A percentile compares a stretch with the other conserved stretches of the same genome.
Conservation (phyloP, 2,329 filamentous ascomycete genomes). For the Calonectria leucothoes region DNA sequence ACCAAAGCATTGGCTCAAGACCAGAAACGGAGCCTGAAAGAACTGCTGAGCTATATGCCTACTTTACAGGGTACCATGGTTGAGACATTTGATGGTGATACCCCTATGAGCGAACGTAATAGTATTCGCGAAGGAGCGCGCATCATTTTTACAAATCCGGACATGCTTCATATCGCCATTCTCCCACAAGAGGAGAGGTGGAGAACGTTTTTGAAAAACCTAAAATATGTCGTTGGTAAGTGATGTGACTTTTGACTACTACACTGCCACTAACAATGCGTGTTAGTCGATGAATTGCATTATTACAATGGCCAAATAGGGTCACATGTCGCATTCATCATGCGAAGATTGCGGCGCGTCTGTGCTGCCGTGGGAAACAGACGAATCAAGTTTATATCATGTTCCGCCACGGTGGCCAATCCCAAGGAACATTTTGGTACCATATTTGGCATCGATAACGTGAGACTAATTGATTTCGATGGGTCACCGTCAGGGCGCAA, state of each 20-base stretch:
- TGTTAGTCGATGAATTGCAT: slow-evolving; percentile 82
- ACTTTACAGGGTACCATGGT: slow-evolving; percentile 81
- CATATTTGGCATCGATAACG: slow-evolving; percentile 89
- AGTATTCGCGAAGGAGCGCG: slow-evolving; percentile 86
- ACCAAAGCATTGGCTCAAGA: slow-evolving; percentile 98
- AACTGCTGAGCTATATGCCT: slow-evolving; percentile 84
- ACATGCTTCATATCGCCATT: slow-evolving; percentile 97
- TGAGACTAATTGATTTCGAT: slow-evolving; percentile 87
- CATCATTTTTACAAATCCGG: slow-evolving; percentile 97
- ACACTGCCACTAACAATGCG: slow-evolving; percentile 15
- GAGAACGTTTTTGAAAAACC: slow-evolving; percentile 87
- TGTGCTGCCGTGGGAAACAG: slow-evolving; percentile 92
- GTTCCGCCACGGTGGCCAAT: slow-evolving; percentile 96
- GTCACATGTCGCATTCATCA: slow-evolving; percentile 93
- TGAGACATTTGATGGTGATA: slow-evolving; percentile 97
- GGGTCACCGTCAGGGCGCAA: slow-evolving; percentile 91
- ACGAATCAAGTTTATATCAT: slow-evolving; percentile 90
- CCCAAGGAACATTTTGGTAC: slow-evolving; percentile 91
- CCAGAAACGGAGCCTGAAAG: slow-evolving; percentile 87
- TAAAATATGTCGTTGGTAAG: slow-evolving; percentile 85
- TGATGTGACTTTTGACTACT: not conserved
- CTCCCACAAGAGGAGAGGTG: slow-evolving; percentile 91
- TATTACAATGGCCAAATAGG: slow-evolving; percentile 97
- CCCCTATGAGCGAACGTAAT: slow-evolving; percentile 82
- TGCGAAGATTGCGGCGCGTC: slow-evolving; percentile 87